phyloP scores from a whole-genome alignment of 768 basidiomycete genomes.

The Lactarius pseudohatsudake region DNA sequence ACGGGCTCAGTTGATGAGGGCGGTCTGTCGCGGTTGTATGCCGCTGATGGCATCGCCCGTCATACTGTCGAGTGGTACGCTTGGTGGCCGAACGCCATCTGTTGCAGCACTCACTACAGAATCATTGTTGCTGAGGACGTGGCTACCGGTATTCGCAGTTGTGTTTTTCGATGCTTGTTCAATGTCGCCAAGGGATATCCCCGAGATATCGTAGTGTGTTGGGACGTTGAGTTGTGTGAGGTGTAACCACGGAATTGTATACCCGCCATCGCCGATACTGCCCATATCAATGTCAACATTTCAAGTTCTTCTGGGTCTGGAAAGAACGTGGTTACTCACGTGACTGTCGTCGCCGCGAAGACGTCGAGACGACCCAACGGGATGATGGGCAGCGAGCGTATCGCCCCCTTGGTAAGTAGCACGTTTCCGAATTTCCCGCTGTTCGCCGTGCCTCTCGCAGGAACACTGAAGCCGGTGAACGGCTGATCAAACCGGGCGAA shows the following conservation, averaged over 20 bases:
- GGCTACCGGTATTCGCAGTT: neutral
- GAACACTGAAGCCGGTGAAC: constrained; percentile 56
- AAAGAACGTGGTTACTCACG: constrained; percentile 32
- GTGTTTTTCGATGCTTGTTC: constrained; percentile 12
- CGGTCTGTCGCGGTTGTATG: neutral
- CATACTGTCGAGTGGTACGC: neutral
- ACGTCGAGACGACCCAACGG: constrained; percentile 56
- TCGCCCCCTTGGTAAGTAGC: constrained; percentile 56
- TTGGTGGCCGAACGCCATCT: neutral
- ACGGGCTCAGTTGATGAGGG: no score
- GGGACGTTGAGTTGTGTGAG: constrained; percentile 54
- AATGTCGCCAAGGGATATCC: constrained; percentile 4
- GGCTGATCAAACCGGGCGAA: constrained; percentile 60
- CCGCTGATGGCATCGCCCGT: constrained; percentile 1
- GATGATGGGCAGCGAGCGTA: constrained; percentile 56
- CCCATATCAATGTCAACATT: constrained; percentile 4
- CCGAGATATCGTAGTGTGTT: constrained; percentile 42
- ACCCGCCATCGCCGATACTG: constrained; percentile 53
- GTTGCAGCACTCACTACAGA: neutral
- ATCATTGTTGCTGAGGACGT: neutral
- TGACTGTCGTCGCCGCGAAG: constrained; percentile 45
- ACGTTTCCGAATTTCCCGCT: constrained; percentile 61
- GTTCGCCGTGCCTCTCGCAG: constrained; percentile 57
- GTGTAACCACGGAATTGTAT: constrained; percentile 65
- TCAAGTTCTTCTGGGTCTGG: neutral